A percentile compares a stretch with the other conserved stretches of the same genome.
Evolutionary conservation across 1,139 yeast genomes (phyloP).

Genomic region (Geotrichum aggregatum): DNA sequence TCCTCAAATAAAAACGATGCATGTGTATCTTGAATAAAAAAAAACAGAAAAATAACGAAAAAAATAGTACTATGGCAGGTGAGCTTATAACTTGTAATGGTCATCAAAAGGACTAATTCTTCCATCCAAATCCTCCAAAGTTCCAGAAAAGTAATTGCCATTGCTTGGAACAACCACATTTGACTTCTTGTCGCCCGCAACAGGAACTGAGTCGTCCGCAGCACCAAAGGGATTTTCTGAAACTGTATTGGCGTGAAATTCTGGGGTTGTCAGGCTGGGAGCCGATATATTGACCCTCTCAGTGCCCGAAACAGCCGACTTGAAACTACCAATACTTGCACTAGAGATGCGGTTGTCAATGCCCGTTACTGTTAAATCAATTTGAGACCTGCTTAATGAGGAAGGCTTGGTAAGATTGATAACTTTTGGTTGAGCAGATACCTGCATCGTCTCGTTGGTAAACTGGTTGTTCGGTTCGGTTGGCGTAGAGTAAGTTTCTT

Average conservation of each 20-base stretch:
- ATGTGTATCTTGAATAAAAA: background rate
- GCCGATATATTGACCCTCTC: background rate
- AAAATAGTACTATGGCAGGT: background rate
- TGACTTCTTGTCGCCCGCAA: background rate
- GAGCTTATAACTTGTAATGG: conserved; percentile 12
- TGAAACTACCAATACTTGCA: conserved; percentile 5
- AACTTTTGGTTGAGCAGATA: conserved; percentile 1
- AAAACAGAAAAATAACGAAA: background rate
- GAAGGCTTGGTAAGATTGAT: conserved; percentile 1
- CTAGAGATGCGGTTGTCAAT: background rate
- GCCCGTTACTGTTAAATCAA: background rate
- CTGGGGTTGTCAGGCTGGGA: no score
- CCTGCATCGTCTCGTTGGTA: background rate
- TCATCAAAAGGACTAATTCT: conserved; percentile 19
- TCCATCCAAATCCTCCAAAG: conserved; percentile 17
- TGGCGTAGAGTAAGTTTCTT: background rate
- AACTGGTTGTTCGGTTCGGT: background rate
- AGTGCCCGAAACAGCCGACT: conserved; percentile 11
- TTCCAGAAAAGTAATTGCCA: conserved; percentile 8
- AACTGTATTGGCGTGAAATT: background rate
- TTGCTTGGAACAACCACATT: background rate
- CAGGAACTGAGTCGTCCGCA: background rate
- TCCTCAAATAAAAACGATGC: background rate
- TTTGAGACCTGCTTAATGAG: background rate
- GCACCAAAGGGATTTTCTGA: conserved; percentile 1